These are phyloP conservation scores for Pyricularia sp. DNA, from an alignment of 2,329 filamentous ascomycete species.

Conservation along the genomic window DNA sequence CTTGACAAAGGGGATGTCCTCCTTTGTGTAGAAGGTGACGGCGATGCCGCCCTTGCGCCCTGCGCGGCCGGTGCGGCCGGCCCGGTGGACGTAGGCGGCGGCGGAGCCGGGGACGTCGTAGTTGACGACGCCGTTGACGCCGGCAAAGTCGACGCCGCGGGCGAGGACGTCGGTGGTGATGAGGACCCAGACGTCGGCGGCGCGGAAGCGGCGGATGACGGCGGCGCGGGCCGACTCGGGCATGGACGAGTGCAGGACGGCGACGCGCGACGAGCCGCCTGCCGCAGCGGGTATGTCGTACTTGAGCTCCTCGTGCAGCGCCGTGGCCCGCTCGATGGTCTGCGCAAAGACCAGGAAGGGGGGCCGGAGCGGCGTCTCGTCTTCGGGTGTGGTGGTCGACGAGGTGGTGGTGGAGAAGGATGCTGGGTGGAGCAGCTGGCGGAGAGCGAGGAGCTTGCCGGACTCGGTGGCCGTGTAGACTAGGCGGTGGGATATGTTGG, in stretches of 20 bases:
- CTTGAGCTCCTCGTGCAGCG: slow-evolving; percentile 79
- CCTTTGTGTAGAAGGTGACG: slow-evolving; percentile 91
- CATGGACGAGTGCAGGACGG: slow-evolving; percentile 82
- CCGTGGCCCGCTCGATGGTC: slow-evolving; percentile 82
- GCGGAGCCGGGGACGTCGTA: slow-evolving; percentile 93
- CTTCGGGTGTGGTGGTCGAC: slow-evolving; percentile 15
- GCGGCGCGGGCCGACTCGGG: slow-evolving; percentile 64
- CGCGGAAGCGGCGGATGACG: slow-evolving; percentile 84
- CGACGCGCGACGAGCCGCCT: slow-evolving; percentile 74
- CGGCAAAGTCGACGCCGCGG: slow-evolving; percentile 88
- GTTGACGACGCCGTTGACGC: slow-evolving; percentile 93
- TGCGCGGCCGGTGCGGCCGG: slow-evolving; percentile 82
- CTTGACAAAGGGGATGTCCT: slow-evolving; percentile 83
- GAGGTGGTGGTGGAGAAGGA: slow-evolving; percentile 20
- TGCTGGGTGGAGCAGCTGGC: slow-evolving; percentile 77
- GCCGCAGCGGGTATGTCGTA: slow-evolving; percentile 91
- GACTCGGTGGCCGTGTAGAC: slow-evolving; percentile 87
- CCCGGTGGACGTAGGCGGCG: slow-evolving; percentile 86
- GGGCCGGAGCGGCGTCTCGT: slow-evolving; percentile 56
- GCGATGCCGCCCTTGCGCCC: slow-evolving; percentile 81
- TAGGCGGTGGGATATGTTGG: slow-evolving; percentile 82
- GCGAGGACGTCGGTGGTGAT: slow-evolving; percentile 93
- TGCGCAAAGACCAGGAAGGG: slow-evolving; percentile 96
- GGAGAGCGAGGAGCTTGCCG: slow-evolving; percentile 84
- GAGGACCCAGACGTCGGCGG: slow-evolving; percentile 89